A percentile compares a stretch with the other conserved stretches of the same genome.
phyloP scores from a whole-genome alignment of 768 basidiomycete genomes.

The Amanita molliuscula region DNA sequence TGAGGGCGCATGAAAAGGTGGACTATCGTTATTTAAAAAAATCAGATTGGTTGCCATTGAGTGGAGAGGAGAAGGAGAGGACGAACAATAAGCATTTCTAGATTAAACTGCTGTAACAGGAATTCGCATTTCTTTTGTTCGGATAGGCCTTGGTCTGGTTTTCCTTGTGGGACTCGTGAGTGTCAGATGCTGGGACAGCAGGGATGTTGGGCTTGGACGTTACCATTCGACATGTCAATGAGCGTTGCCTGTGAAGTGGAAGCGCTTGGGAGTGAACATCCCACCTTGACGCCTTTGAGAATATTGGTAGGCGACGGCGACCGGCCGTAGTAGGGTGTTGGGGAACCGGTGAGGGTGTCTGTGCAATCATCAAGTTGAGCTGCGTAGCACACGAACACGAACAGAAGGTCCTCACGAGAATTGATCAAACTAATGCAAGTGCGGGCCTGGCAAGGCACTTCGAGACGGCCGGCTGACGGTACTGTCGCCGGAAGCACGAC shows the following conservation, averaged over 20 bases:
- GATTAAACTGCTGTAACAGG: conserved; percentile 1
- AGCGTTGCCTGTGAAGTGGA: background rate
- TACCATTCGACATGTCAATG: background rate
- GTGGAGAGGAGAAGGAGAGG: background rate
- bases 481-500: background rate
- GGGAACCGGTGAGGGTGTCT: background rate
- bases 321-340: background rate
- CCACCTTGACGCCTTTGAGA: background rate
- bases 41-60: background rate
- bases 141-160: background rate
- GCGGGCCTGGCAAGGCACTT: background rate
- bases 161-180: background rate
- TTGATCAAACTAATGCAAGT: background rate
- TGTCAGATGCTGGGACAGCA: background rate
- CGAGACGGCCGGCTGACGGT: background rate
- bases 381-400: background rate
- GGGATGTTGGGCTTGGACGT: background rate
- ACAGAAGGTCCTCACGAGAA: background rate
- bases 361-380: background rate
- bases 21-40: background rate
- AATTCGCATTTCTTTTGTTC: background rate
- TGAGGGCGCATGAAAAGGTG: background rate
- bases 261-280: background rate
- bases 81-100: background rate
- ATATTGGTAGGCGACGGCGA: background rate